Percentiles rank a stretch among this genome's conserved stretches.
Conservation (phyloP, 768 basidiomycete species). For the Austroboletus festivus region DNA sequence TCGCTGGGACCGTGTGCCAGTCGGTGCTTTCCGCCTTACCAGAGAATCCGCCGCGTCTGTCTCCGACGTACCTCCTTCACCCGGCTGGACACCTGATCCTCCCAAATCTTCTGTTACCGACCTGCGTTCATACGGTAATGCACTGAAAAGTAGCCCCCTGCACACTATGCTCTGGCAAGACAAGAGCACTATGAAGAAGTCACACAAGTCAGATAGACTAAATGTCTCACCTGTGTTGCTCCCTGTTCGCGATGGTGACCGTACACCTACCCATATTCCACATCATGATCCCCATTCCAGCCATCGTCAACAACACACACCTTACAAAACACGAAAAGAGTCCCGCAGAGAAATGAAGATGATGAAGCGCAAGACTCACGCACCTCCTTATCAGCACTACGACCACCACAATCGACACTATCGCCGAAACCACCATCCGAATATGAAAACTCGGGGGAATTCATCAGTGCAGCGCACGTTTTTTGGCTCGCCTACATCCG, state of each 20-base stretch:
- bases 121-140: slow-evolving; percentile 33
- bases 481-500: slow-evolving; percentile 34
- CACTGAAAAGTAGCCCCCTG: slow-evolving; percentile 54
- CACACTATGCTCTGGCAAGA: slow-evolving; percentile 54
- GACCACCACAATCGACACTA: slow-evolving; percentile 48
- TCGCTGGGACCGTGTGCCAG: slow-evolving; percentile 74
- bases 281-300: slow-evolving; percentile 35
- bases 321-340: slow-evolving; percentile 61
- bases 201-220: slow-evolving; percentile 32
- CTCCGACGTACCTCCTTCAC: slow-evolving; percentile 29
- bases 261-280: slow-evolving; percentile 45
- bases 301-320: slow-evolving; percentile 34
- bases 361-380: slow-evolving; percentile 57
- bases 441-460: slow-evolving; percentile 56
- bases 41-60: slow-evolving; percentile 32
- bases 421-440: slow-evolving; percentile 60
- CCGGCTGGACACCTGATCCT: slow-evolving; percentile 30
- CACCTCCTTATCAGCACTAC: slow-evolving; percentile 35
- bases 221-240: slow-evolving; percentile 51
- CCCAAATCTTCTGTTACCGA: slow-evolving; percentile 18
- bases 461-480: slow-evolving; percentile 51
- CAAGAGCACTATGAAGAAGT: slow-evolving; percentile 20
- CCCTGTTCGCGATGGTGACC: slow-evolving; percentile 53
- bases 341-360: slow-evolving; percentile 64
- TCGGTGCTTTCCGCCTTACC: slow-evolving; percentile 69